phyloP scores from a whole-genome alignment of 345 rosid genomes.

The Tarenaya hassleriana region DNA sequence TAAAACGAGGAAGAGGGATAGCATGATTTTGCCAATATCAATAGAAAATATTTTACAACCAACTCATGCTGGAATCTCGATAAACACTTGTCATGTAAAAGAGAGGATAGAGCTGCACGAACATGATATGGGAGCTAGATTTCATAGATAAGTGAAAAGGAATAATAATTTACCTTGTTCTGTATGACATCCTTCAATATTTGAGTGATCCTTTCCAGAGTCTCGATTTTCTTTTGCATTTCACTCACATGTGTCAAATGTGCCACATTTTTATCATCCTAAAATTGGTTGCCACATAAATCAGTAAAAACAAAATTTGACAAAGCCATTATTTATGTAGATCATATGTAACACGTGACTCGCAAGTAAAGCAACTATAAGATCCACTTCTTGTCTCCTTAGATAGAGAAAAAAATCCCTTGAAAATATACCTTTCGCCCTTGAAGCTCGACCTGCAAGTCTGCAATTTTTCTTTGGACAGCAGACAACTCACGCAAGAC shows the following conservation, averaged over 20 bases:
- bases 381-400: neutral
- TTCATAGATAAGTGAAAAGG: neutral
- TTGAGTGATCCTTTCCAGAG: slow-evolving; percentile 78
- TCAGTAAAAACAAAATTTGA: slow-evolving; percentile 7
- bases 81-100: neutral
- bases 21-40: too few relatives aligned
- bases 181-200: slow-evolving; percentile 93
- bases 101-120: neutral
- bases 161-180: slow-evolving; percentile 63
- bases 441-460: slow-evolving; percentile 94
- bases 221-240: slow-evolving; percentile 92
- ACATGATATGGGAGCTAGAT: too few relatives aligned
- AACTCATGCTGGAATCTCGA: neutral
- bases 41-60: too few relatives aligned
- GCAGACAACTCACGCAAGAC: slow-evolving; percentile 78
- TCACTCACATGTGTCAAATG: slow-evolving; percentile 93
- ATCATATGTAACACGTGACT: neutral
- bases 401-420: slow-evolving; percentile 4
- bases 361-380: neutral
- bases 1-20: too few relatives aligned
- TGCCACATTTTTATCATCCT: slow-evolving; percentile 96
- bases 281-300: slow-evolving; percentile 7
- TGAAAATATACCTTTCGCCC: slow-evolving; percentile 72
- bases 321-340: neutral
- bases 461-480: slow-evolving; percentile 89